Evolutionary conservation across 129 eudicot species (phyloP), one percentile per base, ranked within the genome.

Genomic region (Centrapalus pauciflorus): DNA sequence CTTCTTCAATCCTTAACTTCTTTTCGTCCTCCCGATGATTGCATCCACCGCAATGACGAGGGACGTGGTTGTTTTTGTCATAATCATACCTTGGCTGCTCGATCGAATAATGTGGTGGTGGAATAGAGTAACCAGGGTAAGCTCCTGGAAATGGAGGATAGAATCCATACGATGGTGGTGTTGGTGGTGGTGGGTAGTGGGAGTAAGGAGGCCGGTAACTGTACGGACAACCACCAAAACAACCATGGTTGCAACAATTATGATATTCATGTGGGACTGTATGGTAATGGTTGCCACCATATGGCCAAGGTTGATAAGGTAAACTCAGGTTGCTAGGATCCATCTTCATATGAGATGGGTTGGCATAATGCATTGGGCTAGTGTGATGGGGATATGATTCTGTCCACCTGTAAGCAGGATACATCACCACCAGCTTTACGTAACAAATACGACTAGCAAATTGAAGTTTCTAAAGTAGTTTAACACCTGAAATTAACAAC

Each of bases 21-120:
- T 73, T 76, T 12, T 70, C 80, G 13, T 69, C 72, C 35, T 74
- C 81, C 57, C 17, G 76, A 68, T 81, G 81, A 8, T 77, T 78
- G 61, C 93, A 87, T 10, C 88, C 90, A 51, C 86, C 85, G 21
- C 90, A 91, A 48, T 72, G 95, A 58, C 59, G 76, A 46, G 58
- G 74, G 4, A 21, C 40, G 0, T 49, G 45, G 35, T 20, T 55
- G 13, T 61, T 71, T 52, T 80, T 84, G 55, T 87, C 90, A 69
- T 52, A 80, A 27, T 80, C 85, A 45, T 82, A 80, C 41, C 69
- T 64, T 1, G 90, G 93, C 34, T 70, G 61, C 68, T 72, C 84
- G 66, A 56, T 46, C 0, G 80, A 45, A 67, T 69, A 82, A 68
- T 77, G 73, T 3, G 87, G 85, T 26, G 87, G 79, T 10, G 86